A percentile compares a stretch with the other conserved stretches of the same genome.
These are phyloP conservation scores for Coniferiporia sulphurascens DNA, from an alignment of 1,284 basidiomycete species.

Conservation along the genomic window DNA sequence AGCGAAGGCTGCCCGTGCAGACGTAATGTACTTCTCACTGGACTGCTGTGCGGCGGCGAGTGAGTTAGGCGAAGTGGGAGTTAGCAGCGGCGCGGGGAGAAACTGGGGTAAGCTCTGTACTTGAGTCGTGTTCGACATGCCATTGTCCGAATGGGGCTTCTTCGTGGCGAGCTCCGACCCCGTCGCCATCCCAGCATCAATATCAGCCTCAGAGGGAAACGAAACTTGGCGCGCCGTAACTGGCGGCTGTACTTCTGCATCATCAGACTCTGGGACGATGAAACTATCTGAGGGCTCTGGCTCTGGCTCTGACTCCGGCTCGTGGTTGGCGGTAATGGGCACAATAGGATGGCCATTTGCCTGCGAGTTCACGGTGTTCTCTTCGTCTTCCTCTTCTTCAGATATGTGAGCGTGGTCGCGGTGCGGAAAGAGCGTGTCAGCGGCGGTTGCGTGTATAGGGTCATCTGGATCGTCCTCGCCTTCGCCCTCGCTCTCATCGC, in stretches of 20 bases:
- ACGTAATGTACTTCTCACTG: not conserved
- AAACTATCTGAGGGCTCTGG: conserved; percentile 1
- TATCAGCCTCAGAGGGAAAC: conserved; percentile 9
- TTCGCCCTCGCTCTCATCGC: conserved; percentile 73
- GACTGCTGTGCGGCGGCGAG: not conserved
- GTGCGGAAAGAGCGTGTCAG: conserved; percentile 14
- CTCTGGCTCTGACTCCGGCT: conserved; percentile 4
- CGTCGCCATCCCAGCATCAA: not conserved
- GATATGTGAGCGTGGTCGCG: conserved; percentile 50
- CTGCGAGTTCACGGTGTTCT: conserved; percentile 22
- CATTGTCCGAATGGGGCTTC: conserved; percentile 14
- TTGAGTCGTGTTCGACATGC: not conserved
- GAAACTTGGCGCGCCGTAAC: conserved; percentile 15
- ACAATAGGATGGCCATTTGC: conserved; percentile 12
- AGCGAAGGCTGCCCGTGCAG: not conserved
- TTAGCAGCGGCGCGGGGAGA: not conserved
- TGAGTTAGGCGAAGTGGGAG: conserved; percentile 8
- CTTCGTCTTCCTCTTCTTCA: conserved; percentile 60
- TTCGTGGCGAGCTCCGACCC: conserved; percentile 3
- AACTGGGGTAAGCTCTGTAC: not conserved
- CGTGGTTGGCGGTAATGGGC: conserved; percentile 1
- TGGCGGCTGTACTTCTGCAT: conserved; percentile 4
- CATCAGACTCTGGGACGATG: conserved; percentile 2
- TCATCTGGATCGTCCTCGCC: conserved; percentile 44
- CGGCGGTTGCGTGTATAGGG: not conserved